phyloP scores from a whole-genome alignment of 2,329 filamentous ascomycete species.

The Lomentospora prolificans region DNA sequence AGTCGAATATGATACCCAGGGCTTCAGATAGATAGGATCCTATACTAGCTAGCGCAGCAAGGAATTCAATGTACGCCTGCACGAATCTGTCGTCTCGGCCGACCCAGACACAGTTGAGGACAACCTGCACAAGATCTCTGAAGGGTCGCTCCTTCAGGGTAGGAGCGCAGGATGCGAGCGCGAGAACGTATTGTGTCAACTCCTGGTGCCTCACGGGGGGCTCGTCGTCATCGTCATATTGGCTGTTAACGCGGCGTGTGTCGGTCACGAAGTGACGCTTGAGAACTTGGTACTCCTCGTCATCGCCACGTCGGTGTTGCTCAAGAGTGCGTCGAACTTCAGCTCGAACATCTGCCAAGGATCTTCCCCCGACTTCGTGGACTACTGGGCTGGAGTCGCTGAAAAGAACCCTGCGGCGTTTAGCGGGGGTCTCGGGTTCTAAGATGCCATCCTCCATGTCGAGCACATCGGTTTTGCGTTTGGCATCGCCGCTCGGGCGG shows the following conservation, averaged over 20 bases:
- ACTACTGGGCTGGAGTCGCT: conserved; percentile 48
- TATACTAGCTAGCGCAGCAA: conserved; percentile 67
- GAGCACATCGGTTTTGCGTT: conserved; percentile 33
- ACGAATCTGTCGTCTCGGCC: conserved; percentile 56
- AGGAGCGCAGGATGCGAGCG: conserved; percentile 52
- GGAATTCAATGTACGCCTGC: conserved; percentile 56
- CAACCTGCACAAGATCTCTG: conserved; percentile 45
- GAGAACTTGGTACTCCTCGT: conserved; percentile 51
- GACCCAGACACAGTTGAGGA: conserved; percentile 55
- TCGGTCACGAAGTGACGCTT: conserved; percentile 49
- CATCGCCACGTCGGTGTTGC: conserved; percentile 44
- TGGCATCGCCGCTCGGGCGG: conserved; percentile 14
- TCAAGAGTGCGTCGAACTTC: conserved; percentile 48
- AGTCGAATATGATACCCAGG: conserved; percentile 69
- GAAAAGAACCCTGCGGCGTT: conserved; percentile 48
- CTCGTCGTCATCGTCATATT: conserved; percentile 26
- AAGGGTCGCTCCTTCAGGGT: conserved; percentile 49
- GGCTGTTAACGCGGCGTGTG: conserved; percentile 28
- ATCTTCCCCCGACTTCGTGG: conserved; percentile 42
- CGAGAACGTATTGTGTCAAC: conserved; percentile 50
- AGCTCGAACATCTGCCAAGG: conserved; percentile 44
- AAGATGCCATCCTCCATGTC: conserved; percentile 29
- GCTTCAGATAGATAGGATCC: conserved; percentile 66
- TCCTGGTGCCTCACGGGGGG: conserved; percentile 40
- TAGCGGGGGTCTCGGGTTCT: conserved; percentile 32